A percentile compares a stretch with the other conserved stretches of the same genome.
phyloP scores from a whole-genome alignment of 2,329 filamentous ascomycete genomes.

The Pseudofabraea citricarpa region DNA sequence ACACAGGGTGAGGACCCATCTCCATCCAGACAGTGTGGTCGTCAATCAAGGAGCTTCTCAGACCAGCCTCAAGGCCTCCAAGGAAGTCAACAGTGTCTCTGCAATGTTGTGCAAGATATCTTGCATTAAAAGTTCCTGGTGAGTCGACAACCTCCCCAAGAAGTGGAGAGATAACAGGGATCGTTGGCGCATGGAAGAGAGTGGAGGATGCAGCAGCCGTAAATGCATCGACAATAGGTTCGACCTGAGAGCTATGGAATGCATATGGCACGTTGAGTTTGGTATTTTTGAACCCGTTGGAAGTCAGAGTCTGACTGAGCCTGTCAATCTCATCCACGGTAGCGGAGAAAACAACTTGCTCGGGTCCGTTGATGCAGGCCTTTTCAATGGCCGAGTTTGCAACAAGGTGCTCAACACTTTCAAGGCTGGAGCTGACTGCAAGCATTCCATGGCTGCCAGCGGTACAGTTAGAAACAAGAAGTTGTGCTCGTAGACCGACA shows the following conservation, averaged over 20 bases:
- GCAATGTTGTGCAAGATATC: constrained; percentile 62
- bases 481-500: constrained; percentile 58
- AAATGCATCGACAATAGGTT: constrained; percentile 56
- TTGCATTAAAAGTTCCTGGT: constrained; percentile 48
- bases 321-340: constrained; percentile 49
- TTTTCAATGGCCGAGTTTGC: constrained; percentile 20
- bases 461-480: constrained; percentile 4
- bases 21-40: constrained; percentile 68
- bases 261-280: constrained; percentile 60
- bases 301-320: constrained; percentile 41
- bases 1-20: constrained; percentile 66
- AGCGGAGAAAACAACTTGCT: constrained; percentile 66
- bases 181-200: constrained; percentile 47
- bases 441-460: constrained; percentile 58
- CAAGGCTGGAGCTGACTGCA: constrained; percentile 38
- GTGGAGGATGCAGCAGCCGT: constrained; percentile 46
- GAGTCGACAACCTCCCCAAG: constrained; percentile 55
- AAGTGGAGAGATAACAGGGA: constrained; percentile 65
- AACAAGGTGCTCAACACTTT: constrained; percentile 5
- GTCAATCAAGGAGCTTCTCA: constrained; percentile 53
- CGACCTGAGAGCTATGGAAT: constrained; percentile 61
- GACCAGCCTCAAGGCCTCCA: constrained; percentile 54
- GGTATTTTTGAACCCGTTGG: constrained; percentile 51
- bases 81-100: constrained; percentile 67
- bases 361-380: constrained; percentile 71